A percentile compares a stretch with the other conserved stretches of the same genome.
phyloP scores from a whole-genome alignment of 2,329 filamentous ascomycete species.

The Sporothrix schenckii region DNA sequence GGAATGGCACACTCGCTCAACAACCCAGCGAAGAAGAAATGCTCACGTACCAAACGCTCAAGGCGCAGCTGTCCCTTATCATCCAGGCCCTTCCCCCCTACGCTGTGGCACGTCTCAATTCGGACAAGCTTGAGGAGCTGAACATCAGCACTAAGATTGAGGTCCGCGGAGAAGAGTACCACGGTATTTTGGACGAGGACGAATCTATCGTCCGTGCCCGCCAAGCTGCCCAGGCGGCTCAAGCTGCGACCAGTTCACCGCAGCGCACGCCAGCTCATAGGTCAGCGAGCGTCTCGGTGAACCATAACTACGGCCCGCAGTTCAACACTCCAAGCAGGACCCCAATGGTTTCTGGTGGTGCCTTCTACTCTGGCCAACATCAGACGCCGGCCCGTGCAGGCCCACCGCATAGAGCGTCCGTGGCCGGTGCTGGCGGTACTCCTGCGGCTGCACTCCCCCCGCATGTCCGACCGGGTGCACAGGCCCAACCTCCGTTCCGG shows the following conservation, averaged over 20 bases:
- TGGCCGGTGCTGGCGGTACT: constrained; percentile 36
- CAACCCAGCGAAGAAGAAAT: constrained; percentile 64
- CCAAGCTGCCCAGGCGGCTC: constrained; percentile 35
- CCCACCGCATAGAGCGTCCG: constrained; percentile 46
- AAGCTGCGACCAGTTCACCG: constrained; percentile 39
- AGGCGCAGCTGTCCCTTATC: constrained; percentile 72
- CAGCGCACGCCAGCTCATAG: constrained; percentile 41
- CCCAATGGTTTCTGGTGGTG: constrained; percentile 44
- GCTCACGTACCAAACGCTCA: constrained; percentile 70
- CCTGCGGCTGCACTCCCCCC: constrained; percentile 40
- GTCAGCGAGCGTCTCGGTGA: constrained; percentile 44
- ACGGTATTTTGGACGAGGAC: constrained; percentile 82
- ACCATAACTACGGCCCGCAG: constrained; percentile 52
- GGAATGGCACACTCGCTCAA: constrained; percentile 66
- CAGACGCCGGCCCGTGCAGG: constrained; percentile 50
- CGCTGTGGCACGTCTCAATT: constrained; percentile 81
- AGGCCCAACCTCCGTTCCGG: constrained; percentile 49
- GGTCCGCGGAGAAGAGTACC: constrained; percentile 71
- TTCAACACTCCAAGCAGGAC: constrained; percentile 54
- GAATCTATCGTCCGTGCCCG: constrained; percentile 58
- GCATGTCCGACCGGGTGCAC: constrained; percentile 37
- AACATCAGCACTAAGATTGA: constrained; percentile 79
- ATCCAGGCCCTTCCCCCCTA: constrained; percentile 79
- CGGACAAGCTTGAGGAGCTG: constrained; percentile 80
- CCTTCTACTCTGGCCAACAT: constrained; percentile 45